phyloP scores from a whole-genome alignment of 176 grass and related monocot genomes.

The Aegilops speltoides region DNA sequence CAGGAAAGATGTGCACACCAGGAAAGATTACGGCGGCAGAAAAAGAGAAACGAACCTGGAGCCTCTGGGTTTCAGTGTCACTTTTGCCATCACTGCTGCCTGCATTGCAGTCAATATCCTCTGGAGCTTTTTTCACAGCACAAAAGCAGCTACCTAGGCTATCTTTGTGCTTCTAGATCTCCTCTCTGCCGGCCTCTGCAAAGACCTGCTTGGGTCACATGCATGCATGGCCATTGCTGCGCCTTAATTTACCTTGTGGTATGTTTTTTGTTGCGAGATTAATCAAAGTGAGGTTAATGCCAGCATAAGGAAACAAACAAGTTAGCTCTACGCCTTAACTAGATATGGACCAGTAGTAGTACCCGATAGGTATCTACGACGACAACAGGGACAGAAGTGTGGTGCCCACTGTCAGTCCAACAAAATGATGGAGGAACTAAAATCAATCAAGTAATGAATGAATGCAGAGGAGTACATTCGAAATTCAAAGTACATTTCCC shows the following conservation, averaged over 20 bases:
- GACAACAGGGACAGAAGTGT: background rate
- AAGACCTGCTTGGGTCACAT: background rate
- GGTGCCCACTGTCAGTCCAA: too few species aligned
- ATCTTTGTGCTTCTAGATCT: background rate
- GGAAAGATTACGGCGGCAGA: background rate
- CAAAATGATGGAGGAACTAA: too few species aligned
- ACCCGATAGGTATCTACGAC: background rate
- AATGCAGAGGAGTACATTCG: too few species aligned
- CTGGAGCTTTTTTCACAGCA: background rate
- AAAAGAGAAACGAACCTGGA: background rate
- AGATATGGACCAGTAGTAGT: background rate
- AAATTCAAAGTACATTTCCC: too few species aligned
- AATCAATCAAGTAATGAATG: too few species aligned
- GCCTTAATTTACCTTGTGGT: background rate
- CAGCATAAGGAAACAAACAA: conserved; percentile 7
- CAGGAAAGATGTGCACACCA: conserved; percentile 2
- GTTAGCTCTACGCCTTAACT: conserved; percentile 25
- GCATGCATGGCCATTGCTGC: background rate
- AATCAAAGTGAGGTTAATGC: background rate
- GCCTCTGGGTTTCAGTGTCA: conserved; percentile 13
- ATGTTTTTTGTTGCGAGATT: background rate
- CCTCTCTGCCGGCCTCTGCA: background rate
- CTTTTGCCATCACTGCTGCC: background rate
- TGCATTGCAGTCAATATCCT: background rate
- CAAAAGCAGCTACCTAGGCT: background rate